These are phyloP conservation scores for Rhizopus microsporus DNA, from an alignment of 371 early-diverging fungal genomes.

Conservation along the genomic window DNA sequence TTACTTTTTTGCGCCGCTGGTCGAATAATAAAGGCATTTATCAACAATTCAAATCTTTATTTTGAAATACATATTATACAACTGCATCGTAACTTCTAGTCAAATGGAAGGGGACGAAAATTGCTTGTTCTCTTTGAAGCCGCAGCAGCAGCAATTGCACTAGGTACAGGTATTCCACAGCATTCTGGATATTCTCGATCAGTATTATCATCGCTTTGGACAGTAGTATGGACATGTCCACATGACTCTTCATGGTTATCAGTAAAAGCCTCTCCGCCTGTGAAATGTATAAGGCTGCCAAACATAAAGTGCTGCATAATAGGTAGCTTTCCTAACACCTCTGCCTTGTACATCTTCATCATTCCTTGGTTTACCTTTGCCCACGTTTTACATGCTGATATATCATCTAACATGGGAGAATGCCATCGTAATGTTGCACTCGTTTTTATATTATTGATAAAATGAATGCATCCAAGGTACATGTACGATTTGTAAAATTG, in stretches of 20 bases:
- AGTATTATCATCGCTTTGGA: constrained; percentile 28
- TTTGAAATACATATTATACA: too few relatives aligned
- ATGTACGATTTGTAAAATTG: constrained; percentile 86
- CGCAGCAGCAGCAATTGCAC: constrained; percentile 88
- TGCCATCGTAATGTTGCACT: constrained; percentile 75
- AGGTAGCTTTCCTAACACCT: constrained; percentile 94
- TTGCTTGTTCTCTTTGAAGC: constrained; percentile 25
- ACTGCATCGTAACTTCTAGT: constrained; percentile 28
- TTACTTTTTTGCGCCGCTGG: too few relatives aligned
- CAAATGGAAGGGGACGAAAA: constrained; percentile 55
- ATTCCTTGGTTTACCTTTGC: constrained; percentile 93
- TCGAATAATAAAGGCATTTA: too few relatives aligned
- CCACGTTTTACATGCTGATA: constrained; percentile 92
- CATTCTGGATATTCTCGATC: constrained; percentile 94
- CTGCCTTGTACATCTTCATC: constrained; percentile 98
- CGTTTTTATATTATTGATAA: constrained; percentile 77
- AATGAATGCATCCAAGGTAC: constrained; percentile 92
- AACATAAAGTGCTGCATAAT: constrained; percentile 99
- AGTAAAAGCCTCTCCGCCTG: constrained; percentile 46
- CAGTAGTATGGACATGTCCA: constrained; percentile 38
- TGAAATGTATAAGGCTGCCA: constrained; percentile 71
- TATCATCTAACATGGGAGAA: constrained; percentile 97
- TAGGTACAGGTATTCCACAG: constrained; percentile 94
- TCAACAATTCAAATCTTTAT: too few relatives aligned
- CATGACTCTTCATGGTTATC: constrained; percentile 53